Conservation (phyloP, 225 moss, liverwort and hornwort genomes). For the Pseudoscleropodium purum region DNA sequence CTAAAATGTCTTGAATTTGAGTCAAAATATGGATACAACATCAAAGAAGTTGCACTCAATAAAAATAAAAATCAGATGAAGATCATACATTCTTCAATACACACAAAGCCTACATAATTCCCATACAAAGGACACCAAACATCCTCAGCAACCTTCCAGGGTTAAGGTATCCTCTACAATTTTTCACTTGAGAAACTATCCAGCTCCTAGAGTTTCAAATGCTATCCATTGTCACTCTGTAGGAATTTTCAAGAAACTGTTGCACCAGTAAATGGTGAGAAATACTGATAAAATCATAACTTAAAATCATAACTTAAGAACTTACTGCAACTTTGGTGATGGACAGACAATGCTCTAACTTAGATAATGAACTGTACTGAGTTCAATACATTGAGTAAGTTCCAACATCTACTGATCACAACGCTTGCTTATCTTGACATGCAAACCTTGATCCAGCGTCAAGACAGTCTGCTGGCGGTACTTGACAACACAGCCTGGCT, state of each 20-base stretch:
- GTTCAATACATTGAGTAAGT: too few relatives aligned
- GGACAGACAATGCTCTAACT: background rate
- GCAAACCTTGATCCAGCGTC: constrained; percentile 8
- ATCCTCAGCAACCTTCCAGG: accelerated
- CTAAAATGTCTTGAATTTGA: background rate
- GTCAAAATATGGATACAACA: background rate
- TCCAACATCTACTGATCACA: background rate
- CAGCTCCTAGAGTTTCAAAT: background rate
- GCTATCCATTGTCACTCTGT: background rate
- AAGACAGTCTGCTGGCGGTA: constrained; percentile 16
- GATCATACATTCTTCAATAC: background rate
- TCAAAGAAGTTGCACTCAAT: background rate
- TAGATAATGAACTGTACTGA: background rate
- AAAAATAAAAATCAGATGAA: background rate
- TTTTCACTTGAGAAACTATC: background rate
- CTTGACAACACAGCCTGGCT: background rate
- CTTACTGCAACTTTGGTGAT: background rate
- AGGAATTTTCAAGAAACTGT: background rate
- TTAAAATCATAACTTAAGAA: too few relatives aligned
- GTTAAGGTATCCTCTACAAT: background rate
- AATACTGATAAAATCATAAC: too few relatives aligned
- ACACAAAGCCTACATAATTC: too few relatives aligned
- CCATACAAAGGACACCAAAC: background rate
- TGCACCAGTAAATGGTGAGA: background rate
- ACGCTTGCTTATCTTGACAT: constrained; percentile 1